Evolutionary conservation across 2,329 filamentous ascomycete species (phyloP).

Genomic region (Harringtonia aguacate): DNA sequence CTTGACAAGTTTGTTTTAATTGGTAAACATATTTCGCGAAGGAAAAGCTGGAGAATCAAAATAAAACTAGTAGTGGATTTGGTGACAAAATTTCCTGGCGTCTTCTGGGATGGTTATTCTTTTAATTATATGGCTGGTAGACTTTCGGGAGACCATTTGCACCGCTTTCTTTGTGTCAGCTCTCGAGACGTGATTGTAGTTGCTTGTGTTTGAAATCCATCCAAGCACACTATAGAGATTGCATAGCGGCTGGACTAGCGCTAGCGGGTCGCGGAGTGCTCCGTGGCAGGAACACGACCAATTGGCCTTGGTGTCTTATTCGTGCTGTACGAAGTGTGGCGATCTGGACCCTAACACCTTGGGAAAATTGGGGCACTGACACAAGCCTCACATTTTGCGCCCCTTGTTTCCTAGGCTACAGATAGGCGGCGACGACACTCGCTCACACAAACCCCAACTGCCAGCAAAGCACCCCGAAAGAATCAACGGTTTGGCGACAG

Average conservation of each 20-base stretch:
- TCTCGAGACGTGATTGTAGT: neutral
- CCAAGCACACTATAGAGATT: neutral
- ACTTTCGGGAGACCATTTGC: conserved; percentile 15
- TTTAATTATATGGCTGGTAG: conserved; percentile 13
- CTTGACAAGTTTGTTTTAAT: conserved; percentile 1
- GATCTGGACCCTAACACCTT: neutral
- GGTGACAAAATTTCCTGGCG: conserved; percentile 10
- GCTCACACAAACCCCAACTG: neutral
- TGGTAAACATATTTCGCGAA: conserved; percentile 4
- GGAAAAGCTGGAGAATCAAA: conserved; percentile 6
- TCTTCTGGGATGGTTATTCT: conserved; percentile 9
- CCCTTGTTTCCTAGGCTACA: conserved; percentile 8
- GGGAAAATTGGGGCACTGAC: neutral
- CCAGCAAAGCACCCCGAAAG: too few species aligned
- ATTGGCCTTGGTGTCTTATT: neutral
- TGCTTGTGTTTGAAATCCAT: too few species aligned
- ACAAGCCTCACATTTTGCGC: neutral
- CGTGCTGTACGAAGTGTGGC: too few species aligned
- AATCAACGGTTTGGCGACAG: neutral
- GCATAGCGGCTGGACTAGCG: neutral
- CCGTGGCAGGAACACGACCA: neutral
- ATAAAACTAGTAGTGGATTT: conserved; percentile 7
- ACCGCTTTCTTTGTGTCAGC: conserved; percentile 9
- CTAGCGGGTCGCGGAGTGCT: neutral
- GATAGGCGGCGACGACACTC: neutral